These are phyloP conservation scores for Cucurbita ficifolia DNA, from an alignment of 306 rosid genomes.

Conservation along the genomic window DNA sequence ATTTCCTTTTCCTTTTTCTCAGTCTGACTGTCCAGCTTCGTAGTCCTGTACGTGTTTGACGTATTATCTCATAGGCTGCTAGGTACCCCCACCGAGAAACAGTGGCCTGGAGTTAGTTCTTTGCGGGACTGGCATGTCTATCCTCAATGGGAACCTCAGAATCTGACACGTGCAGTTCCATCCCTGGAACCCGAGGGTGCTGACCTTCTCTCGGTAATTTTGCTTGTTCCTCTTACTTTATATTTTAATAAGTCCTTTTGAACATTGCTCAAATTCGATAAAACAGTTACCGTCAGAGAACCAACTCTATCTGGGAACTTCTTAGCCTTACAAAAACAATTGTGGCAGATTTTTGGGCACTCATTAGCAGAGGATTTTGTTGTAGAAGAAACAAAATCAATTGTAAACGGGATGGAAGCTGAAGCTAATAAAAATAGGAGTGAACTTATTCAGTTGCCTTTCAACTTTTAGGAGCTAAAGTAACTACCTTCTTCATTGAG, in stretches of 20 bases:
- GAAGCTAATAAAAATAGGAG: neutral
- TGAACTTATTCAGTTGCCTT: neutral
- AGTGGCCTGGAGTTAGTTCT: constrained; percentile 81
- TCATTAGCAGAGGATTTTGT: neutral
- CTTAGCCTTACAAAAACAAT: neutral
- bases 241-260: neutral
- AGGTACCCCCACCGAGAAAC: constrained; percentile 76
- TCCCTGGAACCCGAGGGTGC: constrained; percentile 57
- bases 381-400: neutral
- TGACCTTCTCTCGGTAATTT: constrained; percentile 64
- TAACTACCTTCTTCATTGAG: neutral
- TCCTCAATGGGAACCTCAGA: constrained; percentile 78
- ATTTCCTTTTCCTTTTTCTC: neutral
- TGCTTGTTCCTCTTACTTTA: neutral
- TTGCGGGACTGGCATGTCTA: constrained; percentile 89
- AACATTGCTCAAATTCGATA: neutral
- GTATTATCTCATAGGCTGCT: constrained; percentile 31
- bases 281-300: neutral
- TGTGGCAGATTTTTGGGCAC: neutral
- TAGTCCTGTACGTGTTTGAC: neutral
- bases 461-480: neutral
- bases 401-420: neutral
- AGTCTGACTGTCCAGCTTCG: neutral
- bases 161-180: constrained; percentile 63
- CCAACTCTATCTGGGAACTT: neutral